Percentiles rank a stretch among this genome's conserved stretches.
phyloP scores from a whole-genome alignment of 1,284 basidiomycete species.

The Sporisorium scitamineum region DNA sequence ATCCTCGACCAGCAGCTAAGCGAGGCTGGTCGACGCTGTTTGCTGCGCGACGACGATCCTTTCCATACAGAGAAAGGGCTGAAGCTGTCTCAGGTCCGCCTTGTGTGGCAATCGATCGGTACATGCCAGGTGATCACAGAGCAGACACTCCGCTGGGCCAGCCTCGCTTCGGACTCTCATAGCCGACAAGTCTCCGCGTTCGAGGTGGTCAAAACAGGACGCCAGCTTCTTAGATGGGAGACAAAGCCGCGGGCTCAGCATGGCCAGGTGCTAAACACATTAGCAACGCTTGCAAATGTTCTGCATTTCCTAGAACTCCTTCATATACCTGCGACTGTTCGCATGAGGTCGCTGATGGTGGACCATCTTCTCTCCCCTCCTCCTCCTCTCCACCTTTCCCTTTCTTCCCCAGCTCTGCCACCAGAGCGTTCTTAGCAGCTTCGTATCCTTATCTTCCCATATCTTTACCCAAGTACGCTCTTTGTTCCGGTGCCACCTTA shows the following conservation, averaged over 20 bases:
- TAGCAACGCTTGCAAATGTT: neutral
- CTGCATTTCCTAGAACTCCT: neutral
- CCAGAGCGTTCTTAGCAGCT: neutral
- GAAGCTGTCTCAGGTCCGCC: slow-evolving; percentile 20
- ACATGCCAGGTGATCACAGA: slow-evolving; percentile 1
- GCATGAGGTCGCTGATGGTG: neutral
- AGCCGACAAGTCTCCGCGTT: slow-evolving; percentile 3
- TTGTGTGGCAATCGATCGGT: slow-evolving; percentile 6
- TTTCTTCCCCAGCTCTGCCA: neutral
- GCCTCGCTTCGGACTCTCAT: slow-evolving; percentile 6
- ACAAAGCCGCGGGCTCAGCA: neutral
- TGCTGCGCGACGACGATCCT: slow-evolving; percentile 30
- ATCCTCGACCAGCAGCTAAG: neutral
- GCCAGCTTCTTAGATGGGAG: neutral
- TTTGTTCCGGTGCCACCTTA: neutral
- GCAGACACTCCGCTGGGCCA: neutral
- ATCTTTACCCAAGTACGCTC: slow-evolving; percentile 5
- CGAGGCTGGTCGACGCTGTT: slow-evolving; percentile 6
- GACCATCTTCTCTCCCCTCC: neutral
- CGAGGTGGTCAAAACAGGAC: slow-evolving; percentile 11
- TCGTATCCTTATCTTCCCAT: neutral
- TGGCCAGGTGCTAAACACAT: neutral
- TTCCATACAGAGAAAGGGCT: slow-evolving; percentile 28
- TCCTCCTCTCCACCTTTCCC: neutral
- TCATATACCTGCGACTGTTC: slow-evolving; percentile 2